phyloP scores from a whole-genome alignment of 306 rosid species.

The Ormosia semicastrata region DNA sequence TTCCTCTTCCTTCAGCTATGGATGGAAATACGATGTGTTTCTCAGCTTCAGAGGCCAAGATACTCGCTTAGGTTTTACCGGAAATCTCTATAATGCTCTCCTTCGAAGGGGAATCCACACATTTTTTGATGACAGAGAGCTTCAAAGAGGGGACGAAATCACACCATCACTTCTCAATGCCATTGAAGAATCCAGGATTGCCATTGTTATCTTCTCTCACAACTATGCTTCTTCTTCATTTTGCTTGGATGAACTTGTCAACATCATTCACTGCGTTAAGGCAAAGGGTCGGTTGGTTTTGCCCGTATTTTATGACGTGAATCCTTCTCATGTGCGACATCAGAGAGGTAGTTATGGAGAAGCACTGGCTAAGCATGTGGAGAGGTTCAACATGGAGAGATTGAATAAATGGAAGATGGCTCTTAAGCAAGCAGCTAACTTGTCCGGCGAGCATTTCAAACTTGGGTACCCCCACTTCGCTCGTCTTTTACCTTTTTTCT shows the following conservation, averaged over 20 bases:
- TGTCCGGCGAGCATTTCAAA: neutral
- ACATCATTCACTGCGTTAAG: neutral
- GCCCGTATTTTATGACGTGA: neutral
- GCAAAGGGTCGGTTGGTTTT: neutral
- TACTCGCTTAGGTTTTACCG: neutral
- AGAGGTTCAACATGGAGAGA: neutral
- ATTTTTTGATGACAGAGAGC: neutral
- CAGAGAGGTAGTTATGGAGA: neutral
- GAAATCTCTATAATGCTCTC: neutral
- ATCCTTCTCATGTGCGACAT: neutral
- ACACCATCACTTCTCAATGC: neutral
- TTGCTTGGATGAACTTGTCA: neutral
- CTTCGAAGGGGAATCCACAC: neutral
- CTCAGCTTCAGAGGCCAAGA: neutral
- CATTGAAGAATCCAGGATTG: neutral
- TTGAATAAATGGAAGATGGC: neutral
- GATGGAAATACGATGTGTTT: neutral
- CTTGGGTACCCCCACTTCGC: neutral
- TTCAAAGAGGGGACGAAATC: neutral
- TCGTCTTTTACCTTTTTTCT: neutral
- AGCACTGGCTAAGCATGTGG: neutral
- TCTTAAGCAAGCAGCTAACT: neutral
- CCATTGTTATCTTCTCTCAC: neutral
- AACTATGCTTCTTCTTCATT: neutral
- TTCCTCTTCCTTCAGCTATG: neutral